phyloP scores from a whole-genome alignment of 345 rosid species.

The Rhodamnia argentea region DNA sequence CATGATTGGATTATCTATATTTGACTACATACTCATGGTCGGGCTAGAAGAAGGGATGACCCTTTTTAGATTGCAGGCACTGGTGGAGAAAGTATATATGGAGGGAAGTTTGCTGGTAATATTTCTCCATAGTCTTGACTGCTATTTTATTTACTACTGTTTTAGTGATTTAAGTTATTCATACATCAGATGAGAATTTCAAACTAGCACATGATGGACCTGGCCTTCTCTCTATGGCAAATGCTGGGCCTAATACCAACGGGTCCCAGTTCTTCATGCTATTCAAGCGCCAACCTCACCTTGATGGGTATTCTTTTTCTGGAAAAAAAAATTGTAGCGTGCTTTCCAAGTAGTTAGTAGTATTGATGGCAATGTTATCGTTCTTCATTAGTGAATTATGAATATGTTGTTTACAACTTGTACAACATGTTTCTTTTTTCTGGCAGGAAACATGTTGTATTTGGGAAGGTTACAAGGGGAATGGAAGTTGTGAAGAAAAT shows the following conservation, averaged over 20 bases:
- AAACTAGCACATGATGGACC: constrained; percentile 65
- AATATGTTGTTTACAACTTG: neutral
- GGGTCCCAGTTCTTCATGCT: constrained; percentile 94
- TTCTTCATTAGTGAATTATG: neutral
- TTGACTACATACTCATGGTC: constrained; percentile 32
- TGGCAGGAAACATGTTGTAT: constrained; percentile 93
- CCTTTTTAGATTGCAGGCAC: constrained; percentile 92
- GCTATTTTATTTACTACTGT: neutral
- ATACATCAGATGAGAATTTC: constrained; percentile 76
- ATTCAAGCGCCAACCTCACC: constrained; percentile 78
- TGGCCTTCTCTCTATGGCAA: constrained; percentile 95
- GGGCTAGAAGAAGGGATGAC: constrained; percentile 36
- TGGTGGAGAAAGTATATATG: constrained; percentile 97
- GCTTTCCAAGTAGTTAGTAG: neutral
- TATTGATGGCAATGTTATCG: neutral
- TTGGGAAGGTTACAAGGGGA: constrained; percentile 86
- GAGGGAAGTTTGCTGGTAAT: constrained; percentile 90
- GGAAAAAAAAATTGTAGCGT: neutral
- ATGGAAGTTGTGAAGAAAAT: constrained; percentile 70
- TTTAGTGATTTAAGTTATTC: neutral
- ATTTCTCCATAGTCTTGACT: neutral
- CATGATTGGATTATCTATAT: constrained; percentile 18
- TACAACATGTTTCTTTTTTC: neutral
- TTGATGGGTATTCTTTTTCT: constrained; percentile 65
- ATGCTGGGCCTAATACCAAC: constrained; percentile 83